phyloP scores from a whole-genome alignment of 1,284 basidiomycete genomes.

The Irpex lacteus region DNA sequence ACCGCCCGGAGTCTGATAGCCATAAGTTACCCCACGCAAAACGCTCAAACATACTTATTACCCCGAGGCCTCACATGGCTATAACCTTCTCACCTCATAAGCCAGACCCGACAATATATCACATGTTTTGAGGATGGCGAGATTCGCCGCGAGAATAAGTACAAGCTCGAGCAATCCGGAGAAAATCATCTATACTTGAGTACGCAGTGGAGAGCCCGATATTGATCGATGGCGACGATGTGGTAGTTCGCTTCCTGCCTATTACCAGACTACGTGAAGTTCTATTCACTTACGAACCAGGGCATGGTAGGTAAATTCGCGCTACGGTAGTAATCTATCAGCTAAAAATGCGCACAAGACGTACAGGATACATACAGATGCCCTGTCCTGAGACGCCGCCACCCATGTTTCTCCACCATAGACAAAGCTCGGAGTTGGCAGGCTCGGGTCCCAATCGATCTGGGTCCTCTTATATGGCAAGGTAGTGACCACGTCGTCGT shows the following conservation, averaged over 20 bases:
- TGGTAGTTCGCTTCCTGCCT: too few relatives aligned
- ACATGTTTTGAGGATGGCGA: constrained; percentile 37
- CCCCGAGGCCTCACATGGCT: constrained; percentile 89
- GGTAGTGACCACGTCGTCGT: neutral
- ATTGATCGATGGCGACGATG: too few relatives aligned
- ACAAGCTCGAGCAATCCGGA: neutral
- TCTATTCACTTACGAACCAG: too few relatives aligned
- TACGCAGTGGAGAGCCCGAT: too few relatives aligned
- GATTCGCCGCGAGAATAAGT: too few relatives aligned
- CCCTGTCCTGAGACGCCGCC: neutral
- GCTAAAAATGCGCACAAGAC: too few relatives aligned
- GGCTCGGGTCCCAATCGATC: neutral
- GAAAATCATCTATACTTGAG: too few relatives aligned
- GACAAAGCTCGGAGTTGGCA: neutral
- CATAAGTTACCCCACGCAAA: too few relatives aligned
- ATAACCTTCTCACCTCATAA: constrained; percentile 96
- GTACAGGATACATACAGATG: neutral
- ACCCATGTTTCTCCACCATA: neutral
- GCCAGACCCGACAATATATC: constrained; percentile 90
- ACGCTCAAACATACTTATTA: constrained; percentile 31
- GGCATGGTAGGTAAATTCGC: too few relatives aligned
- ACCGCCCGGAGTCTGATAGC: too few relatives aligned
- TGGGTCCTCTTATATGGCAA: neutral
- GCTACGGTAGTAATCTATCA: too few relatives aligned
- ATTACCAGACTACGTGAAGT: too few relatives aligned